Conservation (phyloP, 2,329 filamentous ascomycete species). For the Coleophoma cylindrospora region DNA sequence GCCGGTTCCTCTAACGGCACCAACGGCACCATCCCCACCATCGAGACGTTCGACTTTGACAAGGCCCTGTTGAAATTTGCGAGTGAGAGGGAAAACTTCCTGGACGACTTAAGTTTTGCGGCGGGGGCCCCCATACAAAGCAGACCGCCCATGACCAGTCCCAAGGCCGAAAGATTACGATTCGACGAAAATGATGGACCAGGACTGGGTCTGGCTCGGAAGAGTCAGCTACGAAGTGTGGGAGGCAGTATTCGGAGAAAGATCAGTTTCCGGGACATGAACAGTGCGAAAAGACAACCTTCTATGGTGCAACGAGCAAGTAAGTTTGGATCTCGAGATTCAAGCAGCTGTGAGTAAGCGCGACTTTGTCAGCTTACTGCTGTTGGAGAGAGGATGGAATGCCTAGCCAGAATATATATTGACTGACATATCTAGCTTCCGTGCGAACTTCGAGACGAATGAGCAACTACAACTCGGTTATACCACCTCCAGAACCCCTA, state of each 20-base stretch:
- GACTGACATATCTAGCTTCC: slow-evolving; percentile 42
- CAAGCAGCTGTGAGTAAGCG: too few species aligned
- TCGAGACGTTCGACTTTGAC: slow-evolving; percentile 84
- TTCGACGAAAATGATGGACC: slow-evolving; percentile 57
- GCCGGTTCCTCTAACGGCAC: slow-evolving; percentile 23
- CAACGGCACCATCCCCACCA: slow-evolving; percentile 17
- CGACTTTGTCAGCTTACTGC: too few species aligned
- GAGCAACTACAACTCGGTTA: slow-evolving; percentile 98
- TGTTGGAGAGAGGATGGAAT: too few species aligned
- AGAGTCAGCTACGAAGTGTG: slow-evolving; percentile 39
- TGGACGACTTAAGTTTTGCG: slow-evolving; percentile 86
- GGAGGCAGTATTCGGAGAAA: slow-evolving; percentile 87
- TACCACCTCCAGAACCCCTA: slow-evolving; percentile 86
- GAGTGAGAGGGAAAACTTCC: slow-evolving; percentile 86
- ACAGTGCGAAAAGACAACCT: slow-evolving; percentile 84
- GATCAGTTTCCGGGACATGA: slow-evolving; percentile 93
- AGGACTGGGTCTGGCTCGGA: slow-evolving; percentile 21
- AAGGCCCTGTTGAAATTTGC: slow-evolving; percentile 91
- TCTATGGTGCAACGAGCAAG: slow-evolving; percentile 64
- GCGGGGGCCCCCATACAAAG: slow-evolving; percentile 67
- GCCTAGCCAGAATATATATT: too few species aligned
- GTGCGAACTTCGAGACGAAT: slow-evolving; percentile 80
- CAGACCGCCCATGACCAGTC: slow-evolving; percentile 68
- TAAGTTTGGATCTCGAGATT: slow-evolving; percentile 38
- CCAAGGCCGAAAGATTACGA: slow-evolving; percentile 76